Evolutionary conservation across 164 flowering plant genomes (phyloP), one percentile per base, ranked within the genome.

Genomic region (Brasenia schreberi): DNA sequence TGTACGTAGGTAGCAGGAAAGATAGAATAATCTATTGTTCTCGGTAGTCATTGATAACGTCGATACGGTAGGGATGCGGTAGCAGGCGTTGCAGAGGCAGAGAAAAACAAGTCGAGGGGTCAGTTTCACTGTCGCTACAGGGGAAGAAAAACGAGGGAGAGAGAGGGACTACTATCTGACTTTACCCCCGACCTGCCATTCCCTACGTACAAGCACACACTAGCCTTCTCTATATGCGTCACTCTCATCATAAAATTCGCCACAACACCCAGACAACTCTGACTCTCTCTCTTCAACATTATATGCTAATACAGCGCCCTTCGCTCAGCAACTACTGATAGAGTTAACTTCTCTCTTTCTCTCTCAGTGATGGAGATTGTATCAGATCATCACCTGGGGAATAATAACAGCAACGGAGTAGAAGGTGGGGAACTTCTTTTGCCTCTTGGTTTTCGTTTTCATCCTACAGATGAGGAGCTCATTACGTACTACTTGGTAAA

Each of bases 381-480:
- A 9, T 49, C 56, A 14, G 56, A 49, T 14, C 56, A 49, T 49
- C 39, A 33, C 39, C 39, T 33, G 39, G 56, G 16, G 16, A 49
- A 5, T 14, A 5, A 6, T 49, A 49, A 49, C 56, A 49, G 56
- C 16, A 14, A 14, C 10, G 56, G 66, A 49, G 64, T 52, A 63
- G 76, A 67, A 39, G 79, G 77, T 2, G 81, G 71, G 4, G 19
- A 59, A 5, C 64, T 78, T 19, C 79, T 77, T 63, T 56, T 82
- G 75, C 88, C 85, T 2, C 88, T 85, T 9, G 88, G 88, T 18
- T 84, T 84, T 65, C 69, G 88, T 42, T 84, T 84, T 67, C 87
- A 84, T 65, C 87, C 87, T 0, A 84, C 87, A 4, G 87, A 84
- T 72, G 87, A 82, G 64, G 88, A 84, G 62, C 75, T 84, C 65